Conservation (phyloP, 2,329 filamentous ascomycete species). For the Monilinia vaccinii-corymbosi region DNA sequence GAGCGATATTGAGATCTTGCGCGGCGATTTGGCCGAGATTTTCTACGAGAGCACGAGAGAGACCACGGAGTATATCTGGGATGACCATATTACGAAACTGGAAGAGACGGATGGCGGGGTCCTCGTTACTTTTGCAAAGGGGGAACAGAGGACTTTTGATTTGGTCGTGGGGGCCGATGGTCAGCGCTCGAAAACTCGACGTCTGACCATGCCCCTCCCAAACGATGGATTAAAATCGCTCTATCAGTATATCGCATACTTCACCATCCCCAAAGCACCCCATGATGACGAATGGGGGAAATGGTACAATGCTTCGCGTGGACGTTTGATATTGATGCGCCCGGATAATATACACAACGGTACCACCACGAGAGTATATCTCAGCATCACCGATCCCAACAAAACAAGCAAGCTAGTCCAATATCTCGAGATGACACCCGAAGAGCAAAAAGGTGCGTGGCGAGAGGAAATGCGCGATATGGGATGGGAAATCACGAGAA, state of each 20-base stretch:
- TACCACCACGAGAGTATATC: background rate
- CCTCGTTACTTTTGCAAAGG: background rate
- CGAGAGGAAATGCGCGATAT: background rate
- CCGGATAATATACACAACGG: background rate
- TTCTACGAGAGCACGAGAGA: constrained; percentile 32
- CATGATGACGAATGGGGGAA: background rate
- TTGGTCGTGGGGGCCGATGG: constrained; percentile 42
- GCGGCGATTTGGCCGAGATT: constrained; percentile 34
- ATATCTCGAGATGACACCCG: background rate
- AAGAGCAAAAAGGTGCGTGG: background rate
- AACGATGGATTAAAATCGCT: constrained; percentile 30
- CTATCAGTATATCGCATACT: constrained; percentile 34
- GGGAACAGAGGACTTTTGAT: constrained; percentile 26
- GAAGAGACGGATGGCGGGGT: background rate
- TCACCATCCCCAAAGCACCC: constrained; percentile 32
- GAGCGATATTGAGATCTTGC: constrained; percentile 37
- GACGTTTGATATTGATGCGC: background rate
- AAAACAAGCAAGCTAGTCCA: background rate
- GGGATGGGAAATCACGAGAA: constrained; percentile 35
- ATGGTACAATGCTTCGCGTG: background rate
- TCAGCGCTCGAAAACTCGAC: constrained; percentile 38
- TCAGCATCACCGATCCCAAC: background rate
- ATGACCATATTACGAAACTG: background rate
- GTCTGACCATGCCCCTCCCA: constrained; percentile 35
- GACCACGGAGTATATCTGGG: constrained; percentile 10